Conservation (phyloP, 306 rosid species). For the Sindora glabra region DNA sequence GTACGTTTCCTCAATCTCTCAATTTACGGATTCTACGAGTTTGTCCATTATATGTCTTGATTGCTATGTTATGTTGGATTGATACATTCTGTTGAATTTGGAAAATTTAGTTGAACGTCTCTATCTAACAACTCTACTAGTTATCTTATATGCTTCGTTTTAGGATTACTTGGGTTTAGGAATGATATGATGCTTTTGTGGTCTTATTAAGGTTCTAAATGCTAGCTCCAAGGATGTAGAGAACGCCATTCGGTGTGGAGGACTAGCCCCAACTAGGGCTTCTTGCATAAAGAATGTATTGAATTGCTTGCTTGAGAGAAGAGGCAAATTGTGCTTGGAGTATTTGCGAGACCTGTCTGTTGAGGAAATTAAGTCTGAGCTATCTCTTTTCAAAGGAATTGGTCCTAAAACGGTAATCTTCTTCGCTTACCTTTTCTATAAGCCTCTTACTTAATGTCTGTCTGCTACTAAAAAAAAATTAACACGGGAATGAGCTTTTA, state of each 20-base stretch:
- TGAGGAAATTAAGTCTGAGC: slow-evolving; percentile 62
- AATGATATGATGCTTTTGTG: background rate
- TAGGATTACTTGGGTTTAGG: background rate
- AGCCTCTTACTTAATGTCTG: slow-evolving; percentile 2
- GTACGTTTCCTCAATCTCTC: slow-evolving; percentile 11
- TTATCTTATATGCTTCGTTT: background rate
- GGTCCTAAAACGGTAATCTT: slow-evolving; percentile 79
- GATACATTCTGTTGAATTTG: background rate
- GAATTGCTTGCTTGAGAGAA: slow-evolving; percentile 58
- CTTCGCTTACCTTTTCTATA: background rate
- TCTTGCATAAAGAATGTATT: slow-evolving; percentile 50
- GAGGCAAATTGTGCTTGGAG: slow-evolving; percentile 73
- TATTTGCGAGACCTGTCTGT: slow-evolving; percentile 56
- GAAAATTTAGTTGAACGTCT: background rate
- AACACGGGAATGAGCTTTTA: background rate
- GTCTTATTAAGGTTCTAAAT: slow-evolving; percentile 53
- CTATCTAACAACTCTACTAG: background rate
- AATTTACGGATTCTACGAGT: background rate
- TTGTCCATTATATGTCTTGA: background rate
- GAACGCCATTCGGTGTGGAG: slow-evolving; percentile 58
- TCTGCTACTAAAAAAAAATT: background rate
- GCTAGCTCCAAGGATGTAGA: slow-evolving; percentile 33
- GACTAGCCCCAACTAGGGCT: slow-evolving; percentile 63
- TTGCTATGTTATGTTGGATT: background rate
- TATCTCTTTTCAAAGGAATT: slow-evolving; percentile 76